Percentiles rank a stretch among this genome's conserved stretches.
Conservation (phyloP, 306 rosid species). For the Citrullus colocynthis region DNA sequence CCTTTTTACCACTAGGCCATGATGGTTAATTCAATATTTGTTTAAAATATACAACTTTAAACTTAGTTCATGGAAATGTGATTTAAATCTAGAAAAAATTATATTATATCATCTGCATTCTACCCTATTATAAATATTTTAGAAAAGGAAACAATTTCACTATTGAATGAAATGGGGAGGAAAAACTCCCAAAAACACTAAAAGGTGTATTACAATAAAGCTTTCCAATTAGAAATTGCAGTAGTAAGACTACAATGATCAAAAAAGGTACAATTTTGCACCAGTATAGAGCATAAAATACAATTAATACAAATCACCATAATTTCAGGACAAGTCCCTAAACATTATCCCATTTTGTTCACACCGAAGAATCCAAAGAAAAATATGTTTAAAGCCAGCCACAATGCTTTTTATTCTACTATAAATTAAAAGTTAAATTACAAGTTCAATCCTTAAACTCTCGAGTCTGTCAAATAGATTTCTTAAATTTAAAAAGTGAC, state of each 20-base stretch:
- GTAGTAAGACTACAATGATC: too few relatives aligned
- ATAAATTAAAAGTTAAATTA: background rate
- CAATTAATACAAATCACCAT: too few relatives aligned
- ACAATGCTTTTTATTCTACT: too few relatives aligned
- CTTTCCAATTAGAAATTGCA: too few relatives aligned
- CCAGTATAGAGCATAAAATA: too few relatives aligned
- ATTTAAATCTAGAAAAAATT: background rate
- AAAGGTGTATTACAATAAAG: too few relatives aligned
- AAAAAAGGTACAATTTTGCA: too few relatives aligned
- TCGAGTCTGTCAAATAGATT: background rate
- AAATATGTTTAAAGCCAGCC: background rate
- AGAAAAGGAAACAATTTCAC: too few relatives aligned
- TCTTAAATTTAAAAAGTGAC: background rate
- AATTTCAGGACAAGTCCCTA: too few relatives aligned
- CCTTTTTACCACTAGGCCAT: too few relatives aligned
- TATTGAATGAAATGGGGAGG: background rate
- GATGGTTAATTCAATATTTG: background rate
- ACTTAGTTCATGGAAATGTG: background rate
- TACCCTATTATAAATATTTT: background rate
- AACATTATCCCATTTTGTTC: too few relatives aligned
- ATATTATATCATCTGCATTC: background rate
- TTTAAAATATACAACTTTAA: background rate
- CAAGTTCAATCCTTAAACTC: background rate
- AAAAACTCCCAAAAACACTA: background rate
- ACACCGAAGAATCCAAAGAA: too few relatives aligned